Percentiles rank a stretch among this genome's conserved stretches.
phyloP scores from a whole-genome alignment of 768 basidiomycete species.

The Boletus rubescentipes region DNA sequence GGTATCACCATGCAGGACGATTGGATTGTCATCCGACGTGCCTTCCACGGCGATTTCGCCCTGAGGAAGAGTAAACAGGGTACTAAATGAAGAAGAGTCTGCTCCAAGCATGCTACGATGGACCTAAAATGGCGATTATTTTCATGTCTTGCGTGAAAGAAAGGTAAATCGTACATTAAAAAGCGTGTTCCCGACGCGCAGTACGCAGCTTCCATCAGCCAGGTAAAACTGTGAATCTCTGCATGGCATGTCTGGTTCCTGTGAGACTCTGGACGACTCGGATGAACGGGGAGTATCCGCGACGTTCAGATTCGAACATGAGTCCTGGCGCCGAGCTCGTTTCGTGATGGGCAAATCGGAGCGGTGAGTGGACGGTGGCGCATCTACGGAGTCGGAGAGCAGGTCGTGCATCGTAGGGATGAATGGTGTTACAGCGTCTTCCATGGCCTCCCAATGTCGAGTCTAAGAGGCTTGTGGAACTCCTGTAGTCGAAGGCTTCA shows the following conservation, averaged over 20 bases:
- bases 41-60: slow-evolving; percentile 54
- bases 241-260: slow-evolving; percentile 11
- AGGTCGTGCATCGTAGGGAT: slow-evolving; percentile 22
- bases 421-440: slow-evolving; percentile 16
- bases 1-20: slow-evolving; percentile 61
- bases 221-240: slow-evolving; percentile 62
- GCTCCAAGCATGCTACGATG: slow-evolving; percentile 59
- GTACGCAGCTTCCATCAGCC: slow-evolving; percentile 65
- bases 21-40: slow-evolving; percentile 60
- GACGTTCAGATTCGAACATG: slow-evolving; percentile 1
- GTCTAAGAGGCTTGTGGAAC: background rate
- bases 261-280: background rate
- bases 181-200: slow-evolving; percentile 60
- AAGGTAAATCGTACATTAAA: slow-evolving; percentile 57
- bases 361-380: slow-evolving; percentile 2
- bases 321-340: slow-evolving; percentile 8
- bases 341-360: slow-evolving; percentile 10
- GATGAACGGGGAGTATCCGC: background rate
- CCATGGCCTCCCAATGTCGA: slow-evolving; percentile 14
- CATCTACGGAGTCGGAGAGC: background rate
- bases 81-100: slow-evolving; percentile 62
- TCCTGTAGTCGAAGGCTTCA: background rate
- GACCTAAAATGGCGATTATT: slow-evolving; percentile 38
- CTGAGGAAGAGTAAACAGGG: slow-evolving; percentile 69
- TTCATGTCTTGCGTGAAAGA: background rate